Evolutionary conservation across 805 yeast genomes (phyloP), one percentile per base, ranked within the genome.

Genomic region (Cyberlindnera xishuangbannaensis): DNA sequence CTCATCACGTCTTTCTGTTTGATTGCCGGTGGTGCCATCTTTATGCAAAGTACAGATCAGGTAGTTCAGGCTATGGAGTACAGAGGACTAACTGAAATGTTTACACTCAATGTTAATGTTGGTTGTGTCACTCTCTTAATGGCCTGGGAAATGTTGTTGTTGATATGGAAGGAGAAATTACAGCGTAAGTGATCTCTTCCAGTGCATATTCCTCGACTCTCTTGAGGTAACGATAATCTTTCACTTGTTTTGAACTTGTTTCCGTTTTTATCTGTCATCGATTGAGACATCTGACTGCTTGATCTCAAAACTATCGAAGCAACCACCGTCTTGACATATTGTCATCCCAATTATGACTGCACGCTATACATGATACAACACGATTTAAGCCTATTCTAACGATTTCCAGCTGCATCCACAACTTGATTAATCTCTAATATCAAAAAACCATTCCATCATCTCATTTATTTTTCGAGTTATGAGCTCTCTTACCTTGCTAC

Each of bases 41-140:
- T 92, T 56, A 86, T 88, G 88, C 85, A 86, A 57, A 78, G 92
- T 35, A 83, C 94, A 27, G 90, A 84, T 51, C 94, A 92, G 47
- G 75, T 84, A 6, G 76, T 92, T 20, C 76, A 74, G 47, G 88
- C 85, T 15, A 67, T 87, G 62, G 85, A 84, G 47, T 85, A 77
- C 57, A 70, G 87, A 48, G 95, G 95, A 4, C 66, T 78, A 40
- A 84, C 92, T 18, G 67, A 79, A 32, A 88, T 92, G 97, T 90
- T 92, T 60, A 83, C 92, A 2, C 72, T 90, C 52, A 92, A 90
- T 55, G 73, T 90, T 23, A 73, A 83, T 39, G 82, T 92, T 38
- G 97, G 97, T 9, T 38, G 76, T 28, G 69, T 82, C 22, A 73
- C 90, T 2, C 63, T 90, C 27, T 40, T 87, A 9, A 87, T 92